phyloP scores from a whole-genome alignment of 2,329 filamentous ascomycete species.

The Plenodomus biglobosus region DNA sequence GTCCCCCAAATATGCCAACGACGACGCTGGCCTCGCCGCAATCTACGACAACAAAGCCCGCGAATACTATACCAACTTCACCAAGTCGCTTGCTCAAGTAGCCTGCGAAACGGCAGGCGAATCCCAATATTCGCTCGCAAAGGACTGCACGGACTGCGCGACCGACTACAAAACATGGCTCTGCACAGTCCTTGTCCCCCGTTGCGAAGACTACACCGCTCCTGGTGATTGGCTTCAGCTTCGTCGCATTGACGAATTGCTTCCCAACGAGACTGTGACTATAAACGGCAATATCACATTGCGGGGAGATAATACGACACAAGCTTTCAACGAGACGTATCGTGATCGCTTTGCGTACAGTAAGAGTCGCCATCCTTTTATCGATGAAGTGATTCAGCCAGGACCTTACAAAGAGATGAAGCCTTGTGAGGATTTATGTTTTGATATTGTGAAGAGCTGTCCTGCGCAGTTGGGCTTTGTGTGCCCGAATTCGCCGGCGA shows the following conservation, averaged over 20 bases:
- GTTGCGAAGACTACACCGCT: conserved; percentile 80
- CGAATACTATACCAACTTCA: conserved; percentile 73
- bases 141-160: conserved; percentile 74
- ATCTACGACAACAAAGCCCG: conserved; percentile 79
- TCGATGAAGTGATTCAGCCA: conserved; percentile 71
- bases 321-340: conserved; percentile 27
- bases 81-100: conserved; percentile 78
- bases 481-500: conserved; percentile 60
- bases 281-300: conserved; percentile 13
- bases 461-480: conserved; percentile 73
- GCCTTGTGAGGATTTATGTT: conserved; percentile 86
- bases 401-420: conserved; percentile 94
- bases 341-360: conserved; percentile 48
- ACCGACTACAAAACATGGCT: conserved; percentile 90
- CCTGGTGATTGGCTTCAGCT: conserved; percentile 55
- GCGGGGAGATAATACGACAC: conserved; percentile 10
- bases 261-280: conserved; percentile 65
- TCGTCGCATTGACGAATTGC: conserved; percentile 70
- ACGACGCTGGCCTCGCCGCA: conserved; percentile 61
- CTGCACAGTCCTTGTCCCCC: conserved; percentile 87
- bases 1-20: conserved; percentile 65
- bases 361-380: conserved; percentile 67
- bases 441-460: conserved; percentile 80
- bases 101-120: conserved; percentile 76
- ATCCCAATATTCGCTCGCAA: conserved; percentile 78